Evolutionary conservation across 1,284 basidiomycete species (phyloP).

Genomic region (Ceratobasidium sp.): DNA sequence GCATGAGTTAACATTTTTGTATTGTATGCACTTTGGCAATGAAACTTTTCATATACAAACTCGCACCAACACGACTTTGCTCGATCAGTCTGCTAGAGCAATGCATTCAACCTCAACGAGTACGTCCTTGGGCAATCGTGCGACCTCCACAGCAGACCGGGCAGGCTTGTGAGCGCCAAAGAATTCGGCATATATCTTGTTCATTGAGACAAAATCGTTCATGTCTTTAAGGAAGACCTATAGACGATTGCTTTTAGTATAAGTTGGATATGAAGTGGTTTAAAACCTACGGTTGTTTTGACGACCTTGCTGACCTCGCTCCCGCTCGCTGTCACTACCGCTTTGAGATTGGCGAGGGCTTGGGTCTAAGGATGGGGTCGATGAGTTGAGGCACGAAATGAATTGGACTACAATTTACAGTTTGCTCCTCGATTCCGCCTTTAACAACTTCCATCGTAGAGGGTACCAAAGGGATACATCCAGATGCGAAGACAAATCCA

Average conservation of each 20-base stretch:
- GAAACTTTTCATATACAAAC: conserved; percentile 5
- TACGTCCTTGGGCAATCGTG: conserved; percentile 81
- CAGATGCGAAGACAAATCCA: conserved; percentile 89
- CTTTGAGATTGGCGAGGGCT: conserved; percentile 88
- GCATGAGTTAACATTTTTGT: conserved; percentile 38
- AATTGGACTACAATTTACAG: conserved; percentile 58
- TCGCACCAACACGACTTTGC: conserved; percentile 8
- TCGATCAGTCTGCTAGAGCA: conserved; percentile 57
- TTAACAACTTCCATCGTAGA: conserved; percentile 77
- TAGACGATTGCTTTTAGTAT: neutral
- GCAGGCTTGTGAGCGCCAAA: conserved; percentile 95
- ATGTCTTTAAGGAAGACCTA: conserved; percentile 94
- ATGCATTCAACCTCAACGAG: conserved; percentile 95
- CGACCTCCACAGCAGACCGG: conserved; percentile 88
- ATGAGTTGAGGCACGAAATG: conserved; percentile 3
- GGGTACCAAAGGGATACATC: conserved; percentile 90
- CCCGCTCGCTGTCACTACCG: conserved; percentile 86
- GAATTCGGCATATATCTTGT: conserved; percentile 80
- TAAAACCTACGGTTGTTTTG: conserved; percentile 81
- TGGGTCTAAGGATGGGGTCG: conserved; percentile 64
- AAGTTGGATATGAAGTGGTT: neutral
- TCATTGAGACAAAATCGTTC: conserved; percentile 90
- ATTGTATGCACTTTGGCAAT: conserved; percentile 38
- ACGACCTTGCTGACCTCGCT: conserved; percentile 82
- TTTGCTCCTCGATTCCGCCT: conserved; percentile 88